These are phyloP conservation scores for Beauveria bassiana DNA, from an alignment of 2,329 filamentous ascomycete species.

Conservation along the genomic window DNA sequence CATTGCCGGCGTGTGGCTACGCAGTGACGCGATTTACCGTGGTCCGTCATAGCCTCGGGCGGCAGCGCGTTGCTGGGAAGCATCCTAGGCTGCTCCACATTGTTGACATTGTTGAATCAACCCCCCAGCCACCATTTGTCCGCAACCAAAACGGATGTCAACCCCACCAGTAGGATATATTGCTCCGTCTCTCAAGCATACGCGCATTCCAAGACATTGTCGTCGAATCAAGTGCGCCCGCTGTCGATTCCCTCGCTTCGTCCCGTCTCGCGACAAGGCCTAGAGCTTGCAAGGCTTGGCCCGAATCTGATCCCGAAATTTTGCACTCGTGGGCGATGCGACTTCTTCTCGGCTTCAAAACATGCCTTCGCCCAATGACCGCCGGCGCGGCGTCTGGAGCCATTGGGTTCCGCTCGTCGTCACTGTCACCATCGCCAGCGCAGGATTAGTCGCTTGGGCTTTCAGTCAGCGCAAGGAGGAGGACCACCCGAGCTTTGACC, in stretches of 20 bases:
- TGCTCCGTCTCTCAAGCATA: conserved; percentile 6
- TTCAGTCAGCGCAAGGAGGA: conserved; percentile 82
- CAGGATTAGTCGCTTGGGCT: conserved; percentile 81
- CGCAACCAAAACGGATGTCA: conserved; percentile 12
- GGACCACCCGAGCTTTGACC: conserved; percentile 56
- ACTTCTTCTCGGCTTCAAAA: conserved; percentile 39
- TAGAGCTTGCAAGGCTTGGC: not conserved
- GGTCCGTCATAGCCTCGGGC: conserved; percentile 33
- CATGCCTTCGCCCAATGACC: conserved; percentile 10
- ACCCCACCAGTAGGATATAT: conserved; percentile 11
- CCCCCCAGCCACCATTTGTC: conserved; percentile 17
- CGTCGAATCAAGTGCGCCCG: not conserved
- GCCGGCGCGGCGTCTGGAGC: conserved; percentile 56
- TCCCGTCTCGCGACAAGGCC: not conserved
- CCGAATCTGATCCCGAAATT: conserved; percentile 30
- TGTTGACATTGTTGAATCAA: conserved; percentile 16
- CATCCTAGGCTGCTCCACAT: conserved; percentile 14
- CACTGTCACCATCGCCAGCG: conserved; percentile 80
- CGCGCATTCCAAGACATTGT: conserved; percentile 10
- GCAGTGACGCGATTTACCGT: conserved; percentile 17
- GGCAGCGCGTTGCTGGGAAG: conserved; percentile 19
- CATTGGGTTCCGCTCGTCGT: conserved; percentile 87
- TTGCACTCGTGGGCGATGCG: conserved; percentile 58
- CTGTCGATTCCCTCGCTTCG: not conserved
- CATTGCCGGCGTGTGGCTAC: conserved; percentile 1